Evolutionary conservation across 805 yeast species (phyloP), one percentile per base, ranked within the genome.

Genomic region (Yamadazyma ubonensis): DNA sequence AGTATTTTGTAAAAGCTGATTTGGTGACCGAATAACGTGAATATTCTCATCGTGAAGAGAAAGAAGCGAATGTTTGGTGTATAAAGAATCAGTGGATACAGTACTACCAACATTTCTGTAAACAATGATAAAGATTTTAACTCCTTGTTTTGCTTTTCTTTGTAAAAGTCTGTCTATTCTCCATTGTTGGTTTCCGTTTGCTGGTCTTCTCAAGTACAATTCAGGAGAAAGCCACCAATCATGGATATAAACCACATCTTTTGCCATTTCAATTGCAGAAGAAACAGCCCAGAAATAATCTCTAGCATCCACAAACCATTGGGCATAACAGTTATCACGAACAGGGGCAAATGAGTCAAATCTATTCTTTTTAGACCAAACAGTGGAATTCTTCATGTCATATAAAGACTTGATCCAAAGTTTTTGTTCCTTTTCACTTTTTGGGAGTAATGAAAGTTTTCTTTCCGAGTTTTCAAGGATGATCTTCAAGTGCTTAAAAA

Each of bases 141-240:
- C 96, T 8, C 99, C 99, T 54, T 87, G 86, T 52, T 86, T 86
- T 0, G 99, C 99, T 51, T 88, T 87, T 43, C 95, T 71, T 57
- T 86, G 87, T 49, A 93, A 69, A 2, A 93, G 61, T 54, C 99
- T 74, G 61, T 93, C 99, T 30, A 93, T 66, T 57, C 99, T 76
- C 82, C 88, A 93, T 47, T 86, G 83, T 60, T 93, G 98, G 52
- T 91, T 91, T 6, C 96, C 96, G 60, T 86, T 83, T 0, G 96
- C 91, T 0, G 99, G 99, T 36, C 99, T 71, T 47, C 99, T 76
- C 65, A 93, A 68, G 53, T 93, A 95, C 3, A 93, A 58, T 59
- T 93, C 99, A 0, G 99, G 99, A 4, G 91, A 78, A 18, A 93
- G 70, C 99, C 99, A 93, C 99, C 99, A 93, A 55, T 91, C 99